These are phyloP conservation scores for Zostera marina DNA, from an alignment of 116 monocot genomes.

Conservation along the genomic window DNA sequence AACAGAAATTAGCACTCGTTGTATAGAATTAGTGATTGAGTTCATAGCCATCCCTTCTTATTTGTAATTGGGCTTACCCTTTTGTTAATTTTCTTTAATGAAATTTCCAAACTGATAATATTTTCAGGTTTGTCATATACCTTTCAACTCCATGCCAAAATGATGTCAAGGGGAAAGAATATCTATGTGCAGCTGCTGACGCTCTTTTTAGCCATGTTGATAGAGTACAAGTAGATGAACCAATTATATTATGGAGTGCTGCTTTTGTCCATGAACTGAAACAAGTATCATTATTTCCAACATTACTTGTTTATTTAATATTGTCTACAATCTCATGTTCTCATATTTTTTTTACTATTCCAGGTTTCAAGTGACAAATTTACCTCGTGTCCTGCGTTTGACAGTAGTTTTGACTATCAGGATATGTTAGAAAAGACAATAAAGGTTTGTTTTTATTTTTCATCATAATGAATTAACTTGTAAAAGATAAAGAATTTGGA, in stretches of 20 bases:
- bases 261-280: slow-evolving; percentile 54
- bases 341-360: neutral
- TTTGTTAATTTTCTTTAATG: too few species aligned
- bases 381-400: slow-evolving; percentile 40
- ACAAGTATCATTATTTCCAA: slow-evolving; percentile 24
- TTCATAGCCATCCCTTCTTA: too few species aligned
- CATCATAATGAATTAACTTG: neutral
- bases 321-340: neutral
- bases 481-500: neutral
- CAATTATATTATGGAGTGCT: slow-evolving; percentile 55
- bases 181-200: slow-evolving; percentile 45
- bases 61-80: too few species aligned
- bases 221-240: slow-evolving; percentile 19
- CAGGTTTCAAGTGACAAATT: slow-evolving; percentile 40
- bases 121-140: slow-evolving; percentile 60
- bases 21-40: too few species aligned
- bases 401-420: slow-evolving; percentile 53
- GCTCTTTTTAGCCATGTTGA: slow-evolving; percentile 25
- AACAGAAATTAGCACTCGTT: too few species aligned
- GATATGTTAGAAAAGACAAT: slow-evolving; percentile 46
- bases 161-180: slow-evolving; percentile 47
- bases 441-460: slow-evolving; percentile 21
- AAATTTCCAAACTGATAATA: slow-evolving; percentile 8
- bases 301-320: too few species aligned
- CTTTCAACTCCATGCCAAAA: slow-evolving; percentile 58